These are phyloP conservation scores for Diaporthe eres DNA, from an alignment of 2,329 filamentous ascomycete species.

Conservation along the genomic window DNA sequence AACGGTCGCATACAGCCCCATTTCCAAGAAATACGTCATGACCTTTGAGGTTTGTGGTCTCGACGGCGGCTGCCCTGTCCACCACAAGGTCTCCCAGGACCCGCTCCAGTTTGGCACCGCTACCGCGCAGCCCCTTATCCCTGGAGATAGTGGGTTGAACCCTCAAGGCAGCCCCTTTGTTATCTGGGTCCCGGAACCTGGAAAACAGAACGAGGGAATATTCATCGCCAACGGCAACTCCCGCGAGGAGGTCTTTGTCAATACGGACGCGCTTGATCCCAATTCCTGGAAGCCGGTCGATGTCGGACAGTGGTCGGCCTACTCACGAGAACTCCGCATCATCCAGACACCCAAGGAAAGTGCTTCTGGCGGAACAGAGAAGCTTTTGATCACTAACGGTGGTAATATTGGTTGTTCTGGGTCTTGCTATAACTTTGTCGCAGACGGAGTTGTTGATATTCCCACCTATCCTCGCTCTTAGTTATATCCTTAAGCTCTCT, in stretches of 20 bases:
- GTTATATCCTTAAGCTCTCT: too few relatives aligned
- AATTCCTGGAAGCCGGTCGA: background rate
- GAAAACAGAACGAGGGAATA: background rate
- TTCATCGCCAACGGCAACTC: slow-evolving; percentile 18
- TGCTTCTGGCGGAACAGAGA: background rate
- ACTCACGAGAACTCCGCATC: slow-evolving; percentile 17
- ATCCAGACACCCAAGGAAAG: background rate
- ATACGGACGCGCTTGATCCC: background rate
- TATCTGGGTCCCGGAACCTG: background rate
- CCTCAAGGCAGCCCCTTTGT: background rate
- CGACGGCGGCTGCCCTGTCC: slow-evolving; percentile 1
- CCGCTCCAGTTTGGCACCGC: background rate
- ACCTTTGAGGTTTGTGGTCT: slow-evolving; percentile 66
- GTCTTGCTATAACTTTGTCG: background rate
- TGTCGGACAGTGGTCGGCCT: slow-evolving; percentile 17
- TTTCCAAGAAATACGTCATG: slow-evolving; percentile 70
- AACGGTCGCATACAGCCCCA: slow-evolving; percentile 69
- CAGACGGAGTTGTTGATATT: slow-evolving; percentile 9
- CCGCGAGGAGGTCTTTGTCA: slow-evolving; percentile 12
- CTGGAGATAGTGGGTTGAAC: background rate
- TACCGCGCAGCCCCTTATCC: background rate
- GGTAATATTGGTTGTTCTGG: slow-evolving; percentile 22
- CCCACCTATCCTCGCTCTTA: background rate
- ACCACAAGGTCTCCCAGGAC: slow-evolving; percentile 8
- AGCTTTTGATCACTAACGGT: slow-evolving; percentile 1